Percentiles rank a stretch among this genome's conserved stretches.
These are phyloP conservation scores for Candida ipomoeae DNA, from an alignment of 805 yeast species.

Conservation along the genomic window DNA sequence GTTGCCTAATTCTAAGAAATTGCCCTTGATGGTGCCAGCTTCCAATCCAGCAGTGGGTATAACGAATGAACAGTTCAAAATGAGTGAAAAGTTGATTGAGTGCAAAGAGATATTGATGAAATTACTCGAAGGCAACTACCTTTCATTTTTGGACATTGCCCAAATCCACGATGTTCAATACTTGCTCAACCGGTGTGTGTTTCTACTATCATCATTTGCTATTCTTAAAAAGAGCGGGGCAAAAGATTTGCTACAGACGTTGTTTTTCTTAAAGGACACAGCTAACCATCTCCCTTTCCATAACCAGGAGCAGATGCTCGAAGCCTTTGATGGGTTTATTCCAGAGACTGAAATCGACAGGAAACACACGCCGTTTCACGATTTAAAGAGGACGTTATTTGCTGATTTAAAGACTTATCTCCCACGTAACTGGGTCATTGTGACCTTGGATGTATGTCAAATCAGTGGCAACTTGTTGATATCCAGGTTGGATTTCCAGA, in stretches of 20 bases:
- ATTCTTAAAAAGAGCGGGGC: background rate
- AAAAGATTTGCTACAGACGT: conserved; percentile 16
- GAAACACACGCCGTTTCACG: conserved; percentile 7
- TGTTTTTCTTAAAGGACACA: conserved; percentile 15
- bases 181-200: conserved; percentile 9
- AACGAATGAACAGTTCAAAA: background rate
- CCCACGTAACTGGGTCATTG: conserved; percentile 53
- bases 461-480: conserved; percentile 56
- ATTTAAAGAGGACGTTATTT: conserved; percentile 9
- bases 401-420: conserved; percentile 9
- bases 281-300: conserved; percentile 8
- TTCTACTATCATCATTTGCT: conserved; percentile 7
- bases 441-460: conserved; percentile 59
- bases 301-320: conserved; percentile 5
- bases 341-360: conserved; percentile 7
- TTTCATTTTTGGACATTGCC: conserved; percentile 6
- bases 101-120: conserved; percentile 11
- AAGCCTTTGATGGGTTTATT: conserved; percentile 10
- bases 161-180: conserved; percentile 8
- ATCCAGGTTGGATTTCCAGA: conserved; percentile 33
- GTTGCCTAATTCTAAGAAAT: background rate
- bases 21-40: conserved; percentile 1
- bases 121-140: background rate
- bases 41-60: background rate
- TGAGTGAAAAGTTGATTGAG: conserved; percentile 1